A percentile compares a stretch with the other conserved stretches of the same genome.
phyloP scores from a whole-genome alignment of 305 asterid genomes.

The Ilex paraguariensis region DNA sequence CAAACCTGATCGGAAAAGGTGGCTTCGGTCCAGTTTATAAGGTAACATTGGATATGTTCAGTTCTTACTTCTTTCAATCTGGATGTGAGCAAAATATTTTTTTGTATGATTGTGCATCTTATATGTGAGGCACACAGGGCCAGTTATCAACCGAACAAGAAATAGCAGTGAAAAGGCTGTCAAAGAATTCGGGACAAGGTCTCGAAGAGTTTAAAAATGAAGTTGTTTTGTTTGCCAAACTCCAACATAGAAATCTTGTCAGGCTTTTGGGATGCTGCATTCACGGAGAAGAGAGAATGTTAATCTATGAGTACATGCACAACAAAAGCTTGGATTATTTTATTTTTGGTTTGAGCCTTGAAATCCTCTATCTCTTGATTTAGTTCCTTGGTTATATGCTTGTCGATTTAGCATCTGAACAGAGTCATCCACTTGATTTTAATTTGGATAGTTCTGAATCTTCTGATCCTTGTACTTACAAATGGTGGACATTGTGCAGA shows the following conservation, averaged over 20 bases:
- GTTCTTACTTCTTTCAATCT: no score
- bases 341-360: slow-evolving; percentile 12
- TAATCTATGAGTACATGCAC: slow-evolving; percentile 21
- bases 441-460: not conserved
- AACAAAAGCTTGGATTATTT: slow-evolving; percentile 23
- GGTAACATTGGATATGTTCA: slow-evolving; percentile 6
- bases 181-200: slow-evolving; percentile 18
- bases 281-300: slow-evolving; percentile 16
- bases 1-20: slow-evolving; percentile 24
- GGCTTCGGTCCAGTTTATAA: slow-evolving; percentile 29
- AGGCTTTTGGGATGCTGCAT: slow-evolving; percentile 18
- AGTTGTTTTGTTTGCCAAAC: slow-evolving; percentile 14
- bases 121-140: slow-evolving; percentile 5
- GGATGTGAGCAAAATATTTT: no score
- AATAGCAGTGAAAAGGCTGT: slow-evolving; percentile 18
- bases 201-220: slow-evolving; percentile 18
- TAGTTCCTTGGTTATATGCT: no score
- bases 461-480: no score
- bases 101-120: no score
- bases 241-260: slow-evolving; percentile 23
- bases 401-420: no score
- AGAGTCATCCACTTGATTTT: not conserved
- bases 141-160: slow-evolving; percentile 7
- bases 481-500: not conserved
- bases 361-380: not conserved